Base-by-base conservation (phyloP, 176 grass and related monocot species). In the Leersia perrieri region DNA sequence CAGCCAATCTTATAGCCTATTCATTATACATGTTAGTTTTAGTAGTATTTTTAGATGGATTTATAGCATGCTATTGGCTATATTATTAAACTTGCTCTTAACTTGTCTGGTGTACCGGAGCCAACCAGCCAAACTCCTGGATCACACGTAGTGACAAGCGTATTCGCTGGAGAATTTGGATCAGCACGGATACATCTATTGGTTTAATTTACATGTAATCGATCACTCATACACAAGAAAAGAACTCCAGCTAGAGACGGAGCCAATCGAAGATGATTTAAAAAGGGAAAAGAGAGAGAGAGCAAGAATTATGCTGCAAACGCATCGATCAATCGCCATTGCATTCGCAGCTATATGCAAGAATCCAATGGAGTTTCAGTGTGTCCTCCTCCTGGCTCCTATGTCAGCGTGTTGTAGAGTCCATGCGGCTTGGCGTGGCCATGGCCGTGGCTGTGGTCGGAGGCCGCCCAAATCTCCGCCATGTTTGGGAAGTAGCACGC, bases 401-500 rank as follows among this genome's bases (percentile, higher is more conserved):
- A 86, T 11, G 79, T 82, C 35, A 78, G 60, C 30, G 77, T 78
- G 66, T 73, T 65, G 83, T 73, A 82, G 35, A 89, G 83, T 0
- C 83, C 78, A 44, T 77, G 82, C 13, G 70, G 66, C 72, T 82
- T 77, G 71, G 28, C 72, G 60, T 61, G 33, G 5, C 69, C 27
- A 69, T 86, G 69, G 8, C 68, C 72, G 60, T 61, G 33, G 5
- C 69, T 22, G 76, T 86, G 69, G 8, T 74, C 84, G 16, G 70
- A 55, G 72, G 35, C 31, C 2, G 58, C 66, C 88, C 88, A 86
- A 45, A 90, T 78, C 73, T 90, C 88, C 7, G 67, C 66, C 83
- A 82, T 68, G 88, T 78, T 90, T 25, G 79, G 79, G 83, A 86
- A 90, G 83, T 90, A 86, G 73, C 83, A 86, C 73, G 83, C 78